These are phyloP conservation scores for Lentinula lateritia DNA, from an alignment of 768 basidiomycete species.

Conservation along the genomic window DNA sequence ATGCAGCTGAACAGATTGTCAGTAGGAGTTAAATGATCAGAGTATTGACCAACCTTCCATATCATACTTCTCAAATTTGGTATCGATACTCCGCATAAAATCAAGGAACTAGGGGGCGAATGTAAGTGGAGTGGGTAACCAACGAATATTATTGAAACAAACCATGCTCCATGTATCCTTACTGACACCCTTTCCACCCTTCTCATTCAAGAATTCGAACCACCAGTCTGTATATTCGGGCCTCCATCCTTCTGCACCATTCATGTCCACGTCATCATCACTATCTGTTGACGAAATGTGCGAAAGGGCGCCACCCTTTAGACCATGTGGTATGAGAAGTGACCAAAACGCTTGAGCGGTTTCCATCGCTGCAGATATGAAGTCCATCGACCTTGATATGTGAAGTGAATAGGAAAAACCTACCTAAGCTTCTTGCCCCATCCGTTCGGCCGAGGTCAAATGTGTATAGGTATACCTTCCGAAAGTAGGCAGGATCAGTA, in stretches of 20 bases:
- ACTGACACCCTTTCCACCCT: slow-evolving; percentile 71
- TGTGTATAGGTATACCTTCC: slow-evolving; percentile 71
- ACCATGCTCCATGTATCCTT: slow-evolving; percentile 91
- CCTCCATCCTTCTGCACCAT: slow-evolving; percentile 50
- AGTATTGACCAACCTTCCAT: slow-evolving; percentile 49
- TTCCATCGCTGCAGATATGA: slow-evolving; percentile 44
- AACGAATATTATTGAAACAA: slow-evolving; percentile 17
- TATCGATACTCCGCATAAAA: slow-evolving; percentile 72
- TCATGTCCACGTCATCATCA: slow-evolving; percentile 43
- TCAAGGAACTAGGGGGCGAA: slow-evolving; percentile 57
- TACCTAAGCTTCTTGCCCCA: slow-evolving; percentile 78
- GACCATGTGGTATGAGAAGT: slow-evolving; percentile 69
- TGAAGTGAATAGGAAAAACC: slow-evolving; percentile 16
- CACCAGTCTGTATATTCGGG: slow-evolving; percentile 62
- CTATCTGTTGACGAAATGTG: slow-evolving; percentile 31
- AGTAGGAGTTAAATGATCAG: slow-evolving; percentile 2
- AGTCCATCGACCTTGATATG: neutral
- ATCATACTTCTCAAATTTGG: slow-evolving; percentile 68
- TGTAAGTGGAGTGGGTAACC: neutral
- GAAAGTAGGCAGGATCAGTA: slow-evolving; percentile 66
- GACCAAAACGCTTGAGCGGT: slow-evolving; percentile 74
- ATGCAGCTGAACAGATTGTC: slow-evolving; percentile 49
- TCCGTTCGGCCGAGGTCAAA: slow-evolving; percentile 75
- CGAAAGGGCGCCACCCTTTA: slow-evolving; percentile 59
- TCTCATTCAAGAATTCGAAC: slow-evolving; percentile 69